Evolutionary conservation across 1,284 basidiomycete species (phyloP), one percentile per base, ranked within the genome.

Genomic region (Mycena citricolor): DNA sequence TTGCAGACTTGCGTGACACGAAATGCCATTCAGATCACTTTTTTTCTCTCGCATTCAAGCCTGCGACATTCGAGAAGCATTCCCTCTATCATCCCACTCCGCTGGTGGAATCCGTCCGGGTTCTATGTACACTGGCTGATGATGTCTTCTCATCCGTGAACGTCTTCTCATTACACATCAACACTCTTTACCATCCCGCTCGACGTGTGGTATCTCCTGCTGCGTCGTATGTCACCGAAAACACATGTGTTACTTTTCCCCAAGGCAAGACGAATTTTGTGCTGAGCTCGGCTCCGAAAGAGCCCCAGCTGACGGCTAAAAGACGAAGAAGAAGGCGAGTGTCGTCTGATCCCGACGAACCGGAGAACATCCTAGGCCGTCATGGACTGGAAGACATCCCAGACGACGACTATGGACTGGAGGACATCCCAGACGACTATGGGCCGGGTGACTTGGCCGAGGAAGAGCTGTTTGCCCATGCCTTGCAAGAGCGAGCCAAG

Each of bases 1-100:
- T 32, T 32, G 12, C 45, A 81, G 80, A 83, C 59, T 64, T 82
- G 4, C 69, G 78, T 14, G 74, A 72, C 12, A 81, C 78, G 1
- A 44, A 54, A 10, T 79, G 76, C 53, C 58, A 52, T 5, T 63
- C 62, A 11, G 38, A 47, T 16, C 42, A 49, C 16, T 51, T 50
- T 22, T 50, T 48, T 16, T 32, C 46, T 20, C 34, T 44, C 0
- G 39, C 38, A 29, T 61, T 57, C 39, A 29, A 39, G 12, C 46
- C 57, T 16, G 49, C 47, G 12, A 42, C 48, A 61, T 42, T 28
- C 19, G 17, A 32, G 46, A 22, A 59, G 51, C 30, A 51, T 22
- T 3, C 49, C 55, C 38, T 61, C 42, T 56, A 55, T 46, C 57
- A 65, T 39, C 70, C 68, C 1, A 56, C 61, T 4, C 57, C 62